A percentile compares a stretch with the other conserved stretches of the same genome.
Conservation (phyloP, 2,329 filamentous ascomycete genomes). For the Aureobasidium pullulans region DNA sequence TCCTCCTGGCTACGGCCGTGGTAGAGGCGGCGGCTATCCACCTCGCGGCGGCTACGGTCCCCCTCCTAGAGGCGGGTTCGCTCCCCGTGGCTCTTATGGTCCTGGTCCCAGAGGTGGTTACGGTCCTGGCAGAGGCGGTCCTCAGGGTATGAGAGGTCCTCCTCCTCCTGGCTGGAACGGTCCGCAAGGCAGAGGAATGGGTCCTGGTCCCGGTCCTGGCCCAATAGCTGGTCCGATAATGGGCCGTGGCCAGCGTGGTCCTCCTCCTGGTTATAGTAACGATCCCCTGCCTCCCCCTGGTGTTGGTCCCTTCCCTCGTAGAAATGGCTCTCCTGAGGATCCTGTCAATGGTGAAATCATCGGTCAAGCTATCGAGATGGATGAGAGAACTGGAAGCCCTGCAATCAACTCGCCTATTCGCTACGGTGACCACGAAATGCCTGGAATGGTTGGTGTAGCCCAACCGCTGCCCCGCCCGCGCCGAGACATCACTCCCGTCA, state of each 20-base stretch:
- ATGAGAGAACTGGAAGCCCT: conserved; percentile 56
- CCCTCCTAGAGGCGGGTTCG: conserved; percentile 35
- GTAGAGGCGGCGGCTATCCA: conserved; percentile 22
- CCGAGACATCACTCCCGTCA: conserved; percentile 43
- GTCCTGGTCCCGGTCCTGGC: conserved; percentile 17
- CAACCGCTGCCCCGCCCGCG: conserved; percentile 8
- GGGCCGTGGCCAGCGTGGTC: conserved; percentile 33
- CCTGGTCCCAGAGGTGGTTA: conserved; percentile 39
- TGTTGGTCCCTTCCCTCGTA: conserved; percentile 11
- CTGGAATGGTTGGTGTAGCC: conserved; percentile 66
- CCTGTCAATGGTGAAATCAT: conserved; percentile 28
- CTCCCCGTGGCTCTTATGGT: conserved; percentile 47
- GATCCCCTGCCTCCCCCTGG: conserved; percentile 24
- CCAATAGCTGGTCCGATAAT: conserved; percentile 30
- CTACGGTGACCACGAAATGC: conserved; percentile 58
- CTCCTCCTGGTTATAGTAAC: conserved; percentile 29
- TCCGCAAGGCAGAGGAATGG: conserved; percentile 31
- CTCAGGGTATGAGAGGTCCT: conserved; percentile 25
- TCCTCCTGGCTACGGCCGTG: conserved; percentile 21
- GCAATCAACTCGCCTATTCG: conserved; percentile 17
- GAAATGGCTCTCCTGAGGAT: conserved; percentile 14
- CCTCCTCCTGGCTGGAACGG: conserved; percentile 24
- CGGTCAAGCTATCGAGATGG: conserved; percentile 73
- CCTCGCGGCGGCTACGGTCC: conserved; percentile 13
- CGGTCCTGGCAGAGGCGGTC: conserved; percentile 28